Evolutionary conservation across 179 eudicot genomes (phyloP).

Genomic region (Sideroxylon spinosum): DNA sequence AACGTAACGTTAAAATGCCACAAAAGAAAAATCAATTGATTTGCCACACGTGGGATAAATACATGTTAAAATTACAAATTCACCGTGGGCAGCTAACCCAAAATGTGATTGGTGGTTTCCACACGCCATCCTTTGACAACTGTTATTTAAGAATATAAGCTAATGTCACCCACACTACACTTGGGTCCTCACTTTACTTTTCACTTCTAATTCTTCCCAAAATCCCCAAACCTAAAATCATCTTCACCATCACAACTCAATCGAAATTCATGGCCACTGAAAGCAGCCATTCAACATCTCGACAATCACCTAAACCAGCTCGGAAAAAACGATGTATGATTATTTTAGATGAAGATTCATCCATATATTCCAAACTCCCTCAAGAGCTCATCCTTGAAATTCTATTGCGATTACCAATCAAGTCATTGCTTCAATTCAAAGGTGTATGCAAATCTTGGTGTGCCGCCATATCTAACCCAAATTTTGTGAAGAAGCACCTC

Average conservation of each 20-base stretch:
- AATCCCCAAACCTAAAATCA: not conserved
- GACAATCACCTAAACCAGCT: not conserved
- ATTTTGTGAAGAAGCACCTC: constrained; percentile 6
- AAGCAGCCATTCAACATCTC: not conserved
- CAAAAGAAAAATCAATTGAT: not conserved
- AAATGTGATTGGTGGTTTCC: not conserved
- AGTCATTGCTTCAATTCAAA: constrained; percentile 2
- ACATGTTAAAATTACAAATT: not conserved
- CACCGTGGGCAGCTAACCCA: not conserved
- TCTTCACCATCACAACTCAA: not conserved
- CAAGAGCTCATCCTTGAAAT: constrained; percentile 1
- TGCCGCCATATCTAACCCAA: not conserved
- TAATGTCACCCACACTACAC: not conserved
- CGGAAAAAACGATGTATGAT: not conserved
- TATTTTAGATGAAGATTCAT: not conserved
- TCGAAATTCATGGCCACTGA: not conserved
- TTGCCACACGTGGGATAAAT: not conserved
- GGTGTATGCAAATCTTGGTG: constrained; percentile 3
- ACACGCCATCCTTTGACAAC: not conserved
- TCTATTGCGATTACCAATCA: constrained; percentile 7
- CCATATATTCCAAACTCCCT: not conserved
- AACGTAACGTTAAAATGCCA: not conserved
- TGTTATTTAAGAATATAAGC: not conserved
- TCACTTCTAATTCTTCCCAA: constrained; percentile 1
- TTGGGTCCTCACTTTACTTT: not conserved